Conservation (phyloP, 2,329 filamentous ascomycete genomes). For the Sarocladium oryzae region DNA sequence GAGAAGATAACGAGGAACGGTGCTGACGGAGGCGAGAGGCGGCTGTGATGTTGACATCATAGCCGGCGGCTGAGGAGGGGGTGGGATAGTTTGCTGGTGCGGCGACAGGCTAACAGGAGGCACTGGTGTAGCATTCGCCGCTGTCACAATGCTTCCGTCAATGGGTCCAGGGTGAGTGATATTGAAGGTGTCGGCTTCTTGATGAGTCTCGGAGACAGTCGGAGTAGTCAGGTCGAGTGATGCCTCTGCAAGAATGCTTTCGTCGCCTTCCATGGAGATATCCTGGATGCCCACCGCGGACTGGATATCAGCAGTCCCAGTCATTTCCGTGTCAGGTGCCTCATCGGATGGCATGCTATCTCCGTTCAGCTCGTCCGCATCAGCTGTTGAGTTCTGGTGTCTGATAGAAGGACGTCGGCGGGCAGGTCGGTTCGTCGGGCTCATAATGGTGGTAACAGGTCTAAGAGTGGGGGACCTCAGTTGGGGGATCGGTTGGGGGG, state of each 20-base stretch:
- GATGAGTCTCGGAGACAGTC: constrained; percentile 69
- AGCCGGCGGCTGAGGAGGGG: constrained; percentile 68
- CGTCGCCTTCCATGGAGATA: constrained; percentile 70
- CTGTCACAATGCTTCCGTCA: constrained; percentile 78
- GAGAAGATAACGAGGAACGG: constrained; percentile 69
- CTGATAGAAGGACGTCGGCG: constrained; percentile 77
- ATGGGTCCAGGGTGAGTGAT: constrained; percentile 81
- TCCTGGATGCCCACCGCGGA: constrained; percentile 80
- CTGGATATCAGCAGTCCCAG: constrained; percentile 74
- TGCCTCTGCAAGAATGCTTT: constrained; percentile 70
- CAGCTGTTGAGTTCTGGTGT: constrained; percentile 85
- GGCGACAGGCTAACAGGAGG: constrained; percentile 68
- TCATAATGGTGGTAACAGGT: constrained; percentile 45
- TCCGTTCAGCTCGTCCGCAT: constrained; percentile 77
- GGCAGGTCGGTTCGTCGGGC: constrained; percentile 42
- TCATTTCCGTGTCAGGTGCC: constrained; percentile 68
- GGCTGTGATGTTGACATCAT: constrained; percentile 48
- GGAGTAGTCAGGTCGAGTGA: constrained; percentile 68
- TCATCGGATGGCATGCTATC: constrained; percentile 79
- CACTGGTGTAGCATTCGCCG: constrained; percentile 57
- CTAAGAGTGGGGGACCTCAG: constrained; percentile 46
- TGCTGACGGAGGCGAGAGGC: neutral
- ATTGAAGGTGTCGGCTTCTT: constrained; percentile 86
- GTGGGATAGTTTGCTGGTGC: constrained; percentile 61
- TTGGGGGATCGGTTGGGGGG: constrained; percentile 66